A percentile compares a stretch with the other conserved stretches of the same genome.
These are phyloP conservation scores for Nasturtium officinale DNA, from an alignment of 345 rosid species.

Conservation along the genomic window DNA sequence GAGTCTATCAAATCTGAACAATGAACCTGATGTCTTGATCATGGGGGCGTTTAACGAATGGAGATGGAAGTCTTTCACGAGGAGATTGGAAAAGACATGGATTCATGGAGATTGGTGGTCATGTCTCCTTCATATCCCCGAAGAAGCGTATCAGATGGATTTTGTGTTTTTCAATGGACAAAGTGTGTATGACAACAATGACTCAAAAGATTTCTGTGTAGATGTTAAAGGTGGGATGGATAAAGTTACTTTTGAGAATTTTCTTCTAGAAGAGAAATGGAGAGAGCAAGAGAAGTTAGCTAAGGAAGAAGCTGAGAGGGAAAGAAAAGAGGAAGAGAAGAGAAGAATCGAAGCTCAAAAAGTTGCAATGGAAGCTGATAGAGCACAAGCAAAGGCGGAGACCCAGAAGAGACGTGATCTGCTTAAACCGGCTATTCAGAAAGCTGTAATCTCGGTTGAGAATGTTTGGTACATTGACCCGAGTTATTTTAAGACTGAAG, in stretches of 20 bases:
- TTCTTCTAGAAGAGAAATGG: constrained; percentile 80
- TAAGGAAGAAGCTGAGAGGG: constrained; percentile 74
- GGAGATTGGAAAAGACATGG: constrained; percentile 64
- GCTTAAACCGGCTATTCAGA: constrained; percentile 52
- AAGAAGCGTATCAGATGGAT: constrained; percentile 87
- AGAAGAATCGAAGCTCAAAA: constrained; percentile 66
- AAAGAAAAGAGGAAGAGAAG: constrained; percentile 74
- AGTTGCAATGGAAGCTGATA: constrained; percentile 80
- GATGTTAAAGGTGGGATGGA: constrained; percentile 78
- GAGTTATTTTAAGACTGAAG: constrained; percentile 57
- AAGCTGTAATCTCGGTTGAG: constrained; percentile 53
- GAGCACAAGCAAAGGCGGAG: constrained; percentile 70
- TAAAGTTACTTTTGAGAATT: constrained; percentile 71
- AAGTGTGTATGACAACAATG: constrained; percentile 76
- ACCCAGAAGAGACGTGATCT: constrained; percentile 52
- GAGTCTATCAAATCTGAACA: constrained; percentile 57
- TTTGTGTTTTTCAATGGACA: constrained; percentile 89
- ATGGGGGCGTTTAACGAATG: constrained; percentile 96
- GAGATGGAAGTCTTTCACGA: constrained; percentile 83
- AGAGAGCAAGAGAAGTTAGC: constrained; percentile 78
- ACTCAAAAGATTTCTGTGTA: constrained; percentile 64
- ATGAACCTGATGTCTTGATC: constrained; percentile 66
- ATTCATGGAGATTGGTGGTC: constrained; percentile 89
- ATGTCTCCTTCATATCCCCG: constrained; percentile 72
- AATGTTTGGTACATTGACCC: constrained; percentile 81